phyloP scores from a whole-genome alignment of 2,329 filamentous ascomycete genomes.

The Penicillium sp. region DNA sequence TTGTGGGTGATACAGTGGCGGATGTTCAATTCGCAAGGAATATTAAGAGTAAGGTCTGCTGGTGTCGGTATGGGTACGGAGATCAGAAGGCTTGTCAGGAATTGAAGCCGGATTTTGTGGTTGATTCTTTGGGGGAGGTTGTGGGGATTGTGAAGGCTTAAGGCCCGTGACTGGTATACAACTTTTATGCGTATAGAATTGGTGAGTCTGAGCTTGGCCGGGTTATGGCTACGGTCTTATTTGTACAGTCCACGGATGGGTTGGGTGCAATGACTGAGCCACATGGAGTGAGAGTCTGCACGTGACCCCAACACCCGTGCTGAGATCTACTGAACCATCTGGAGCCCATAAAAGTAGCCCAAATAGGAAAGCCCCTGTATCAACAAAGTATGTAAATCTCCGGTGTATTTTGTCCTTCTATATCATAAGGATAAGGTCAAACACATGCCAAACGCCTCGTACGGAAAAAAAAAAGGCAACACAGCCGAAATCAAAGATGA shows the following conservation, averaged over 20 bases:
- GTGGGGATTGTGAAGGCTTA: slow-evolving; percentile 3
- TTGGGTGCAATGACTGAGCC: not conserved
- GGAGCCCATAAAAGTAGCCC: not conserved
- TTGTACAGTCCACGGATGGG: not conserved
- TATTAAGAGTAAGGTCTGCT: slow-evolving; percentile 13
- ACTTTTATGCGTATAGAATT: not conserved
- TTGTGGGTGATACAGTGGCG: slow-evolving; percentile 18
- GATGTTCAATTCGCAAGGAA: slow-evolving; percentile 16
- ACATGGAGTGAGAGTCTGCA: not conserved
- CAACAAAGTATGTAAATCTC: not conserved
- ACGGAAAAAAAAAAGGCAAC: slow-evolving; percentile 9
- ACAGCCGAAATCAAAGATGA: slow-evolving; percentile 22
- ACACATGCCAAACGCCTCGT: slow-evolving; percentile 29
- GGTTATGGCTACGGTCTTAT: not conserved
- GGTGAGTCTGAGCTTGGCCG: not conserved
- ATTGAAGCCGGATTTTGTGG: slow-evolving; percentile 9
- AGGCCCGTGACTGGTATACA: not conserved
- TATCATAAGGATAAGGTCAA: slow-evolving; percentile 25
- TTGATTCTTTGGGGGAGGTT: slow-evolving; percentile 11
- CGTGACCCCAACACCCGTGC: not conserved
- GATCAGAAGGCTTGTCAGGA: slow-evolving; percentile 8
- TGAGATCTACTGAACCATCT: not conserved
- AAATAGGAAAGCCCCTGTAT: not conserved
- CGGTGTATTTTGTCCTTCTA: slow-evolving; percentile 26
- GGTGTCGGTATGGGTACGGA: slow-evolving; percentile 20